These are phyloP conservation scores for Epithele typhae DNA, from an alignment of 768 basidiomycete species.

Conservation along the genomic window DNA sequence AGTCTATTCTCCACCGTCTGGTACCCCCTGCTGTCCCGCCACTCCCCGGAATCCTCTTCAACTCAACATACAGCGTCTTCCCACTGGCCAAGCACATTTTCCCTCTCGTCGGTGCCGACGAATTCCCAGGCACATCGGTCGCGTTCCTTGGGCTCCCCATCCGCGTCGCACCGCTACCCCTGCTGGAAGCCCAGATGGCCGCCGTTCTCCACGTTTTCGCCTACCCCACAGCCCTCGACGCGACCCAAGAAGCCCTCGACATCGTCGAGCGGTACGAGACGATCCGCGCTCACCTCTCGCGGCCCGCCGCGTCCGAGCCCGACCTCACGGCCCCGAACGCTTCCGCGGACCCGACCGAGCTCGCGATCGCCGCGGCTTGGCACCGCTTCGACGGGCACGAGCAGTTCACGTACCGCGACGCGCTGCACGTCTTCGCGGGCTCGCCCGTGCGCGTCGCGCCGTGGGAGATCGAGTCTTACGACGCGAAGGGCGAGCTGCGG, in stretches of 20 bases:
- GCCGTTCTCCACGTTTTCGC: constrained; percentile 55
- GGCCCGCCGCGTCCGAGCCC: neutral
- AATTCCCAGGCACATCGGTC: constrained; percentile 44
- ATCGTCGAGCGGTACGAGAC: constrained; percentile 45
- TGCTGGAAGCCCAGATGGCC: constrained; percentile 74
- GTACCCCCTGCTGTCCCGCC: constrained; percentile 45
- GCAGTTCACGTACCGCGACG: constrained; percentile 68
- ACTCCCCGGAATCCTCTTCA: constrained; percentile 48
- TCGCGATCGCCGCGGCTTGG: constrained; percentile 51
- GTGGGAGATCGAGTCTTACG: constrained; percentile 61
- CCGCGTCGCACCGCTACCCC: constrained; percentile 66
- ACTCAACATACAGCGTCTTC: constrained; percentile 63
- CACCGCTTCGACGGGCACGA: constrained; percentile 44
- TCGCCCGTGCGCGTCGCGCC: constrained; percentile 34
- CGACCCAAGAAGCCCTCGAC: constrained; percentile 41
- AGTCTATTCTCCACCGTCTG: constrained; percentile 28
- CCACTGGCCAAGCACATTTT: constrained; percentile 71
- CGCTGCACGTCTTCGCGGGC: constrained; percentile 39
- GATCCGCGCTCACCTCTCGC: constrained; percentile 28
- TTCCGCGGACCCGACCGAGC: constrained; percentile 18
- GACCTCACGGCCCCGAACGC: neutral
- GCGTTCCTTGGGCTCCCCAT: constrained; percentile 63
- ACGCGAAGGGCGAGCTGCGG: constrained; percentile 43
- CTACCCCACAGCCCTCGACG: constrained; percentile 46
- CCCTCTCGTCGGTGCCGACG: constrained; percentile 40